Conservation (phyloP, 2,329 filamentous ascomycete species). For the Talaromyces sp. region DNA sequence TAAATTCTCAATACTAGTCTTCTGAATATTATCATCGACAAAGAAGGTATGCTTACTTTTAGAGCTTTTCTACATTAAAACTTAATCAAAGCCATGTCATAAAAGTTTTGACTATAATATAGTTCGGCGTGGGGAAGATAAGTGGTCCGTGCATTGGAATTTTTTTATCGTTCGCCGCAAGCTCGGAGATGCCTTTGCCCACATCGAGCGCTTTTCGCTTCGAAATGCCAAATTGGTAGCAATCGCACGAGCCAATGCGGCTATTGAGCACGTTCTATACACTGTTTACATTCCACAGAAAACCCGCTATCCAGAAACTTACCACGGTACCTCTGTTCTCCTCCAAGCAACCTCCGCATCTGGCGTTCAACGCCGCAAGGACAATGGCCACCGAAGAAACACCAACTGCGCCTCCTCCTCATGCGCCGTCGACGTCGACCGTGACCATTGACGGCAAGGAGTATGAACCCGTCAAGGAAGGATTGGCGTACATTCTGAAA, state of each 20-base stretch:
- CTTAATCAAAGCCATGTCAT: neutral
- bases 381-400: slow-evolving; percentile 11
- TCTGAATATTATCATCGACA: no score
- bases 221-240: neutral
- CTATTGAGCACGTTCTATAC: neutral
- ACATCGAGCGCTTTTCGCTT: neutral
- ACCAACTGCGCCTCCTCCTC: slow-evolving; percentile 15
- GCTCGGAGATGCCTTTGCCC: neutral
- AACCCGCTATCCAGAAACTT: neutral
- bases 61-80: no score
- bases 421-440: slow-evolving; percentile 14
- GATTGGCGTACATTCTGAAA: slow-evolving; percentile 62
- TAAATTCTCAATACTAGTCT: no score
- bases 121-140: neutral
- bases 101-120: neutral
- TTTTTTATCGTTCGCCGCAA: neutral
- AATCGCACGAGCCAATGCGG: neutral
- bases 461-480: slow-evolving; percentile 61
- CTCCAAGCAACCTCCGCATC: neutral
- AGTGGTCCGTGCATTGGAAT: neutral
- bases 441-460: slow-evolving; percentile 45
- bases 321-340: neutral
- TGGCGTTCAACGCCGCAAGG: neutral
- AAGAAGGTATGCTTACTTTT: no score
- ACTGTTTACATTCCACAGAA: neutral